phyloP scores from a whole-genome alignment of 2,329 filamentous ascomycete genomes.

The Geoglossum cookeanum region DNA sequence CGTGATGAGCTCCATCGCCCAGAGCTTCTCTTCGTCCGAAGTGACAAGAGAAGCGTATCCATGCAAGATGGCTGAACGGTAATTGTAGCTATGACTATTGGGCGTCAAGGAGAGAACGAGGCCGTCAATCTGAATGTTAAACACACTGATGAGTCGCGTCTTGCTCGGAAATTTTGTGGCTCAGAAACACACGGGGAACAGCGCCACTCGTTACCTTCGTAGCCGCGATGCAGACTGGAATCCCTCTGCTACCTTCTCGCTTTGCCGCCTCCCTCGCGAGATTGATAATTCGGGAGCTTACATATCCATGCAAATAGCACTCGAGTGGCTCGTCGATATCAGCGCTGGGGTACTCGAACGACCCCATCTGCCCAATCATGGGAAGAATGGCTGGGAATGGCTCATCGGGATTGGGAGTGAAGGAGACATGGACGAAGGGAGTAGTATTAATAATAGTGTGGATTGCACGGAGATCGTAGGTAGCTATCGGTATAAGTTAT shows the following conservation, averaged over 20 bases:
- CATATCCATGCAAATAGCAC: slow-evolving; percentile 70
- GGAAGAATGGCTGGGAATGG: slow-evolving; percentile 63
- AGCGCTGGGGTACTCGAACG: slow-evolving; percentile 41
- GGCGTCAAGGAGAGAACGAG: slow-evolving; percentile 63
- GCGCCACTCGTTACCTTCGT: slow-evolving; percentile 27
- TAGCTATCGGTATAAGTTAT: slow-evolving; percentile 26
- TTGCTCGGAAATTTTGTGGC: background rate
- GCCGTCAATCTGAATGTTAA: slow-evolving; percentile 39
- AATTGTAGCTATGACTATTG: slow-evolving; percentile 71
- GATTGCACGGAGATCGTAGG: slow-evolving; percentile 54
- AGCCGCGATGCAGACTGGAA: slow-evolving; percentile 39
- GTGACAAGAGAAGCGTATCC: slow-evolving; percentile 52
- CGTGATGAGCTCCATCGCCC: slow-evolving; percentile 62
- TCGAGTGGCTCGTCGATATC: slow-evolving; percentile 47
- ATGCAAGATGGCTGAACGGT: slow-evolving; percentile 61
- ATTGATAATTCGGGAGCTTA: slow-evolving; percentile 59
- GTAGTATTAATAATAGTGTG: slow-evolving; percentile 56
- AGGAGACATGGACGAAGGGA: slow-evolving; percentile 65
- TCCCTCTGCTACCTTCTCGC: slow-evolving; percentile 27
- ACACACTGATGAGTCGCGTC: background rate
- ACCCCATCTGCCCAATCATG: slow-evolving; percentile 72
- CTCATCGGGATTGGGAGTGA: slow-evolving; percentile 35
- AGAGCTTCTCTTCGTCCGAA: slow-evolving; percentile 50
- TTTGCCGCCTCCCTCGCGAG: slow-evolving; percentile 23
- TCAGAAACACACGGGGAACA: background rate